Percentiles rank a stretch among this genome's conserved stretches.
These are phyloP conservation scores for Pelagophyceae sp. DNA, from an alignment of 352 stramenopile species.

Conservation along the genomic window DNA sequence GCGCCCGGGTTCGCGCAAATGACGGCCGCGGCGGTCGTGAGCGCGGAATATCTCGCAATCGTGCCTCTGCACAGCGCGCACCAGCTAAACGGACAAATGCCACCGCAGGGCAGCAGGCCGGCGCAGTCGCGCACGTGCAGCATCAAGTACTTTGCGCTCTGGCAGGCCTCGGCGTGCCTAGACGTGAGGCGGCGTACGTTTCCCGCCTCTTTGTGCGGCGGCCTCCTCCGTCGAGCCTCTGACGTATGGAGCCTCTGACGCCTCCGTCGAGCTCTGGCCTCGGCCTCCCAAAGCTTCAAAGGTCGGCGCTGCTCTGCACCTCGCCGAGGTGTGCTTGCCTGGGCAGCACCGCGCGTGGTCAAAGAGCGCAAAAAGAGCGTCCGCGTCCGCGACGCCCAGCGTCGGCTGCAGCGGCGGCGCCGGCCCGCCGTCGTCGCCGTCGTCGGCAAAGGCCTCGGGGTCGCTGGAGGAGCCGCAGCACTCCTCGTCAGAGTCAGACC, in stretches of 20 bases:
- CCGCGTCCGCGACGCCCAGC: background rate
- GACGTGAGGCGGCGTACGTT: too few species aligned
- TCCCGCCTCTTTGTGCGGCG: too few species aligned
- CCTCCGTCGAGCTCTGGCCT: too few species aligned
- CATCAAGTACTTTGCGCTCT: background rate
- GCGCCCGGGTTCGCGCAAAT: background rate
- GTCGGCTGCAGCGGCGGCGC: background rate
- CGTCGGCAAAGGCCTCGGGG: background rate
- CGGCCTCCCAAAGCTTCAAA: too few species aligned
- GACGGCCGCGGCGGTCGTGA: too few species aligned
- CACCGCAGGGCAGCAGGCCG: background rate
- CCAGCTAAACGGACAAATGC: background rate
- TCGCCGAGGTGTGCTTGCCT: background rate
- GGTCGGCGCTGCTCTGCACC: too few species aligned
- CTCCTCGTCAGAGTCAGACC: background rate
- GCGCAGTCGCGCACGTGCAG: conserved; percentile 3
- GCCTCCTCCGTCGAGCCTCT: too few species aligned
- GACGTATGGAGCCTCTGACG: too few species aligned
- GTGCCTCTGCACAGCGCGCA: too few species aligned
- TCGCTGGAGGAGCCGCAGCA: background rate
- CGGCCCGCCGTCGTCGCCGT: background rate
- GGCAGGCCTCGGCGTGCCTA: background rate
- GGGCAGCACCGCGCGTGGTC: conserved; percentile 1
- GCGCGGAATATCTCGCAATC: too few species aligned
- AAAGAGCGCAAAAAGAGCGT: background rate